Conservation (phyloP, 208 protist species). For the Leptomonas pyrrhocoris region DNA sequence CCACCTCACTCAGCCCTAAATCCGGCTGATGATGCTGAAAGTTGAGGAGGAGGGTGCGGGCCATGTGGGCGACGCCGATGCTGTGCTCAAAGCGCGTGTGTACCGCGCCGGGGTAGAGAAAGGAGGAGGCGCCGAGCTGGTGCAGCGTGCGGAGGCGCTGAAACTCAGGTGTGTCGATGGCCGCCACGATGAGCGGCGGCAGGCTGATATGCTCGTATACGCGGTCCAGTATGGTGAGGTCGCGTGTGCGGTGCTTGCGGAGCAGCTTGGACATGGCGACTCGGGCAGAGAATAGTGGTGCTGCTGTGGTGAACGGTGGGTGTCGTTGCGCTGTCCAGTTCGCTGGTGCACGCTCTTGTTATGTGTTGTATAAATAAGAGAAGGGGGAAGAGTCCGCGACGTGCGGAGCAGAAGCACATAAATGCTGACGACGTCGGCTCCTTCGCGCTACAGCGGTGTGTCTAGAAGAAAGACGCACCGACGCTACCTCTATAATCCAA, state of each 20-base stretch:
- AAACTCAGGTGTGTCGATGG: constrained; percentile 96
- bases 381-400: too few relatives aligned
- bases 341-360: background rate
- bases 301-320: background rate
- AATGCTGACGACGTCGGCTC: too few relatives aligned
- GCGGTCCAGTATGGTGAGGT: constrained; percentile 85
- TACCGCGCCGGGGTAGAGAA: constrained; percentile 94
- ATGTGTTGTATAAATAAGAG: background rate
- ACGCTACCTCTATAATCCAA: too few relatives aligned
- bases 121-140: constrained; percentile 94
- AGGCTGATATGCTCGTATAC: constrained; percentile 95
- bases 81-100: constrained; percentile 97
- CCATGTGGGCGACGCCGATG: constrained; percentile 95
- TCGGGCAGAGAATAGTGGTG: background rate
- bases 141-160: constrained; percentile 95
- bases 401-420: too few relatives aligned
- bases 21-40: constrained; percentile 90
- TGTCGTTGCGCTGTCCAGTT: background rate
- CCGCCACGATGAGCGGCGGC: constrained; percentile 77
- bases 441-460: too few relatives aligned
- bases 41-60: constrained; percentile 75
- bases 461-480: too few relatives aligned
- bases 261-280: constrained; percentile 24
- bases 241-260: constrained; percentile 40
- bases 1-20: constrained; percentile 84